phyloP scores from a whole-genome alignment of 768 basidiomycete species.

The Podaxis sp. region DNA sequence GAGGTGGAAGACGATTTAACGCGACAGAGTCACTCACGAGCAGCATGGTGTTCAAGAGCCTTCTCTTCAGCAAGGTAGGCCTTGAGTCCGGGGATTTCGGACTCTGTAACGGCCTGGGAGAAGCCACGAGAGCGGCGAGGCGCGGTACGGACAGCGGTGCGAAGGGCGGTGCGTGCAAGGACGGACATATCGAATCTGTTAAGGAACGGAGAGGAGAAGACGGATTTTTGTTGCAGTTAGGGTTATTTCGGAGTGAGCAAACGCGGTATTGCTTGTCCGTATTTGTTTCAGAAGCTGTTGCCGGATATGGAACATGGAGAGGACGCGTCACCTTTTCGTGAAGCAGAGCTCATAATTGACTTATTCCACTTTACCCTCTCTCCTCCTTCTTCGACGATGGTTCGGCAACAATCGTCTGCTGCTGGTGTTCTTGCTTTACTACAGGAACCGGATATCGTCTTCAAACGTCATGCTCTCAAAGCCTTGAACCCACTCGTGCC shows the following conservation, averaged over 20 bases:
- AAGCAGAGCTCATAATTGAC: slow-evolving; percentile 20
- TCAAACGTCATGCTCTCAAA: slow-evolving; percentile 90
- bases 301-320: slow-evolving; percentile 25
- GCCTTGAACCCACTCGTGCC: slow-evolving; percentile 82
- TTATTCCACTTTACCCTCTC: slow-evolving; percentile 17
- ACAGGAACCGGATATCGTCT: slow-evolving; percentile 80
- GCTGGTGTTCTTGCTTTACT: slow-evolving; percentile 92
- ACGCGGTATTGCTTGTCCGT: slow-evolving; percentile 6
- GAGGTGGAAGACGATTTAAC: neutral
- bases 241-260: slow-evolving; percentile 36
- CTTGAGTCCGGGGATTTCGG: slow-evolving; percentile 29
- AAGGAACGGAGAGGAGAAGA: slow-evolving; percentile 16
- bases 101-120: slow-evolving; percentile 37
- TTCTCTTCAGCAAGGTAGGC: slow-evolving; percentile 52
- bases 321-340: slow-evolving; percentile 45
- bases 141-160: slow-evolving; percentile 45
- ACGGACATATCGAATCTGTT: slow-evolving; percentile 42
- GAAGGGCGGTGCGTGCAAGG: slow-evolving; percentile 48
- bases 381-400: slow-evolving; percentile 45
- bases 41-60: slow-evolving; percentile 65
- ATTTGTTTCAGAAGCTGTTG: slow-evolving; percentile 2
- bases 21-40: slow-evolving; percentile 38
- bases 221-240: slow-evolving; percentile 17
- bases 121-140: slow-evolving; percentile 37
- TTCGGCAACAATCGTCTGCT: slow-evolving; percentile 76